Evolutionary conservation across 2,329 filamentous ascomycete genomes (phyloP), one percentile per base, ranked within the genome.

Genomic region (Calonectria henricotiae): DNA sequence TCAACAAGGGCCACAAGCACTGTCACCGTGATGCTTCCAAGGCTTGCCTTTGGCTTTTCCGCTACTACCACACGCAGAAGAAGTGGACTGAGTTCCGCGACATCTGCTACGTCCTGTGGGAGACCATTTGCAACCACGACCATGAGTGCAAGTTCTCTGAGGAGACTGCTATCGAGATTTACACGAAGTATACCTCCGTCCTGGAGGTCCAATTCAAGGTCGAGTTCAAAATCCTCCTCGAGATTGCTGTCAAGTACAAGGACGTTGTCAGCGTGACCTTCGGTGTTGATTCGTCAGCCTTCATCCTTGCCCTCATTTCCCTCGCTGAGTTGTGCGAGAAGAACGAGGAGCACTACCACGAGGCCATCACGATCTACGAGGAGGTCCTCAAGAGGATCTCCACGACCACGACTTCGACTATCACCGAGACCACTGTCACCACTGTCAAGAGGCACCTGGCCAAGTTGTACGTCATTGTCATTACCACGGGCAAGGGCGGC

Each of bases 401-500:
- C 63, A 80, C 77, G 67, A 85, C 81, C 1, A 80, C 77, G 0
- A 73, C 78, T 62, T 81, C 78, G 0, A 72, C 70, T 12, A 68
- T 75, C 7, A 77, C 69, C 0, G 72, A 77, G 76, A 82, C 80
- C 0, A 82, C 83, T 1, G 74, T 86, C 13, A 81, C 82, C 23
- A 85, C 82, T 0, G 83, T 88, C 73, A 88, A 86, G 77, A 86
- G 84, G 72, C 83, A 85, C 9, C 79, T 88, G 27, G 85, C 86
- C 2, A 85, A 83, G 75, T 74, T 88, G 20, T 88, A 88, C 63
- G 73, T 78, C 5, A 75, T 71, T 74, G 76, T 84, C 44, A 79
- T 84, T 54, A 82, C 82, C 11, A 82, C 81, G 6, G 81, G 82
- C n/a, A 77, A 75, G 71, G 80, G 79, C 41, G 79, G 79, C 2